Evolutionary conservation across 331 rosid species (phyloP).

Genomic region (Telfairia occidentalis): DNA sequence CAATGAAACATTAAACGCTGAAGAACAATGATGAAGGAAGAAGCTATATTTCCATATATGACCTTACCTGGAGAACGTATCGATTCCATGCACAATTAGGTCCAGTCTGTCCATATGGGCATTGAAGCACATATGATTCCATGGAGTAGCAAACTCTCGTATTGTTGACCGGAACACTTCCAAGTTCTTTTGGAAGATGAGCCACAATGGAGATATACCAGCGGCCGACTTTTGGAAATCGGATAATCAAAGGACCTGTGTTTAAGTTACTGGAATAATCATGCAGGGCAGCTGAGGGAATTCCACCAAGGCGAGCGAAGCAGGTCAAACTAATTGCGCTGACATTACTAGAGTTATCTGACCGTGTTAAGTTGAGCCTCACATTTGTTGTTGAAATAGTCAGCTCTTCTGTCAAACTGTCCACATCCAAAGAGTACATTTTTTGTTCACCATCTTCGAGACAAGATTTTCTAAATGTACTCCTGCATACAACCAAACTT

Average conservation of each 20-base stretch:
- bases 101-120: constrained; percentile 78
- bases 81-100: constrained; percentile 60
- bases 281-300: constrained; percentile 54
- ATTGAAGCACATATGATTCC: constrained; percentile 57
- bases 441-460: constrained; percentile 40
- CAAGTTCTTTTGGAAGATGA: constrained; percentile 33
- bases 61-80: constrained; percentile 65
- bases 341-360: constrained; percentile 23
- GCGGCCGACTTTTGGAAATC: constrained; percentile 55
- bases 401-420: constrained; percentile 50
- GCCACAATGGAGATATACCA: constrained; percentile 57
- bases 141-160: constrained; percentile 53
- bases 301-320: constrained; percentile 74
- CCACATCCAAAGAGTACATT: constrained; percentile 52
- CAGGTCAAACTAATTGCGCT: constrained; percentile 46
- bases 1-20: not conserved
- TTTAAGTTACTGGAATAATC: constrained; percentile 61
- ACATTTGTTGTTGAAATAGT: constrained; percentile 41
- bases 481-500: constrained; percentile 46
- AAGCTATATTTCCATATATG: not conserved
- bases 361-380: constrained; percentile 29
- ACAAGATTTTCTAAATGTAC: constrained; percentile 36
- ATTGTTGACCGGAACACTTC: constrained; percentile 27
- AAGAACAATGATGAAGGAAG: not conserved
- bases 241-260: constrained; percentile 47